Base-by-base conservation (phyloP, 2,329 filamentous ascomycete genomes). In the Fusarium napiforme region DNA sequence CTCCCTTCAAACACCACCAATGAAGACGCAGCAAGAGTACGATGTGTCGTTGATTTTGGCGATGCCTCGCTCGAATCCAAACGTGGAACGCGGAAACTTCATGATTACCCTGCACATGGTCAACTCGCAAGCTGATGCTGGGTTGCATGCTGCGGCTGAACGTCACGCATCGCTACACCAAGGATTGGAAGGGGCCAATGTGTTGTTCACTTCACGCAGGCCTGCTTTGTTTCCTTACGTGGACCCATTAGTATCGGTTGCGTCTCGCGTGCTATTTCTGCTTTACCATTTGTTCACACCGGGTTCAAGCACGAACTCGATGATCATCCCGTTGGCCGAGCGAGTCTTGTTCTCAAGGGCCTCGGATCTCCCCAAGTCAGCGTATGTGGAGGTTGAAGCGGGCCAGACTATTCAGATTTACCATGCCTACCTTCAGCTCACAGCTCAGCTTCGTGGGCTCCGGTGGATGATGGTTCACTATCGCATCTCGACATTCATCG, bases 401-500 rank as follows among this genome's bases (percentile, higher is more conserved):
- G 88, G 88, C 9, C 87, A 90, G 74, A 85, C 85, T 7, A 87
- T 98, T 78, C 93, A 97, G 80, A 89, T 97, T 10, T 98, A 98
- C 80, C 84, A 85, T 26, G 91, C 89, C 8, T 84, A 83, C 19
- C 86, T 97, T 39, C 88, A 87, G 6, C 90, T 98, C 71, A 90
- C 88, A 34, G 95, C 96, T 9, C 88, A 90, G 60, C 90, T 98
- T 72, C 87, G 88, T 16, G 96, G 96, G 0, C 81, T 98, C 69
- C 86, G 93, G 55, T 96, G 93, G 90, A 77, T 95, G 62, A 97
- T 99, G 93, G 96, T 96, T 78, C 91, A 94, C 69, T 92, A 96
- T 83, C 90, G 93, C 18, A 78, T 96, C 40, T 81, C 90, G 4
- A 91, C 91, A 9, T 95, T 94, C 66, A 59, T 93, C 2, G 78